Evolutionary conservation across 306 rosid genomes (phyloP).

Genomic region (Bauhinia variegata): DNA sequence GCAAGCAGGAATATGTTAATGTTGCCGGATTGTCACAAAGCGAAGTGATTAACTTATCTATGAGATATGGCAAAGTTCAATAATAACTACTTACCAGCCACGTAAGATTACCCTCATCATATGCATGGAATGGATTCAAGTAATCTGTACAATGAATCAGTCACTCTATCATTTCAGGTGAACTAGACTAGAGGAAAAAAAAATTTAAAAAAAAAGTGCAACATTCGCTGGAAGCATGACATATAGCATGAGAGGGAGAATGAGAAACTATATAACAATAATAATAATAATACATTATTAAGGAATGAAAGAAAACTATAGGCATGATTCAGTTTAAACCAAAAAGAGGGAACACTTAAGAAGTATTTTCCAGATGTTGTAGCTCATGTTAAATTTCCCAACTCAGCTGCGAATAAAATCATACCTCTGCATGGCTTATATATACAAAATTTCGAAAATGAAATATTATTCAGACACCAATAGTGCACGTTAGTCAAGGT

Average conservation of each 20-base stretch:
- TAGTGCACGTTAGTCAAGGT: background rate
- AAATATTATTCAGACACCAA: background rate
- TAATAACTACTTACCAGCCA: slow-evolving; percentile 56
- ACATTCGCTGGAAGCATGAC: background rate
- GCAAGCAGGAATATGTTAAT: background rate
- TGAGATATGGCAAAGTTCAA: slow-evolving; percentile 18
- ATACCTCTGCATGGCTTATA: background rate
- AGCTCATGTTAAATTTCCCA: background rate
- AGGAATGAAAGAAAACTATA: background rate
- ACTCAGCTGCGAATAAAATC: background rate
- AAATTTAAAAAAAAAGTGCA: slow-evolving; percentile 9
- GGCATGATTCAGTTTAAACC: background rate
- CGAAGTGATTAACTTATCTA: slow-evolving; percentile 14
- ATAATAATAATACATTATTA: background rate
- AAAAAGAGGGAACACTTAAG: background rate
- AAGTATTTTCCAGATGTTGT: background rate
- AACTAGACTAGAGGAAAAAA: slow-evolving; percentile 9
- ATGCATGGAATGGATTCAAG: slow-evolving; percentile 71
- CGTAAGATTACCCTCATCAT: slow-evolving; percentile 74
- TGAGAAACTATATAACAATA: too few relatives aligned
- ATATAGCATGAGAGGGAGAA: background rate
- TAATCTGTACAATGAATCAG: slow-evolving; percentile 50
- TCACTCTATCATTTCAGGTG: slow-evolving; percentile 26
- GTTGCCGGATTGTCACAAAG: slow-evolving; percentile 10
- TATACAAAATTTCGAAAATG: background rate